Percentiles rank a stretch among this genome's conserved stretches.
phyloP scores from a whole-genome alignment of 495 filamentous ascomycete genomes.

The Staphylotrichum longicolle region DNA sequence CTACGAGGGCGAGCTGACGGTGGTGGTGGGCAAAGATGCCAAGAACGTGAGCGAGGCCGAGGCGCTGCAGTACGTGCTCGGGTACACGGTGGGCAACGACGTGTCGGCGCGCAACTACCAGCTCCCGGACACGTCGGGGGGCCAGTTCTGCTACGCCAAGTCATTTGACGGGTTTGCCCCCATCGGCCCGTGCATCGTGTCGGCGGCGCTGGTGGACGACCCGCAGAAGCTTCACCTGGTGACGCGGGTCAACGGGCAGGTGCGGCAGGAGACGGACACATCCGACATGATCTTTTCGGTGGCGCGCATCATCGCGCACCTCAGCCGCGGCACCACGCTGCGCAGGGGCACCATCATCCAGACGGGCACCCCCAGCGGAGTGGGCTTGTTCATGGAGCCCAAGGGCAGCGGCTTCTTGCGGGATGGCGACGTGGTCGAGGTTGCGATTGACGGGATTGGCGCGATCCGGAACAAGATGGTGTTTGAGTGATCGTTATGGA shows the following conservation, averaged over 20 bases:
- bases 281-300: slow-evolving; percentile 13
- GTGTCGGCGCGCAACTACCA: slow-evolving; percentile 21
- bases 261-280: slow-evolving; percentile 3
- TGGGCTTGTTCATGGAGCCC: slow-evolving; percentile 7
- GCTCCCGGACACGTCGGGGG: slow-evolving; percentile 15
- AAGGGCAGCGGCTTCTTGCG: neutral
- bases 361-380: slow-evolving; percentile 5
- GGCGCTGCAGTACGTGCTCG: slow-evolving; percentile 35
- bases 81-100: slow-evolving; percentile 37
- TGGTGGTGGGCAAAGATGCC: slow-evolving; percentile 39
- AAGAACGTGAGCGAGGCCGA: slow-evolving; percentile 38
- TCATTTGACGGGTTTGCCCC: slow-evolving; percentile 42
- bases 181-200: slow-evolving; percentile 40
- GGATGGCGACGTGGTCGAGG: slow-evolving; percentile 6
- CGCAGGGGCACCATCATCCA: slow-evolving; percentile 2
- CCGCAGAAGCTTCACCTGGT: neutral
- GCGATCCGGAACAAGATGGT: slow-evolving; percentile 1
- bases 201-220: neutral
- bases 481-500: neutral
- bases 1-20: slow-evolving; percentile 40
- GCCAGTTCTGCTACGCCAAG: slow-evolving; percentile 34
- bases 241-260: slow-evolving; percentile 12
- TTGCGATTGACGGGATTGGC: neutral
- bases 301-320: slow-evolving; percentile 4
- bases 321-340: slow-evolving; percentile 8